A percentile compares a stretch with the other conserved stretches of the same genome.
These are phyloP conservation scores for Sicyos baderoa DNA, from an alignment of 306 rosid genomes.

Conservation along the genomic window DNA sequence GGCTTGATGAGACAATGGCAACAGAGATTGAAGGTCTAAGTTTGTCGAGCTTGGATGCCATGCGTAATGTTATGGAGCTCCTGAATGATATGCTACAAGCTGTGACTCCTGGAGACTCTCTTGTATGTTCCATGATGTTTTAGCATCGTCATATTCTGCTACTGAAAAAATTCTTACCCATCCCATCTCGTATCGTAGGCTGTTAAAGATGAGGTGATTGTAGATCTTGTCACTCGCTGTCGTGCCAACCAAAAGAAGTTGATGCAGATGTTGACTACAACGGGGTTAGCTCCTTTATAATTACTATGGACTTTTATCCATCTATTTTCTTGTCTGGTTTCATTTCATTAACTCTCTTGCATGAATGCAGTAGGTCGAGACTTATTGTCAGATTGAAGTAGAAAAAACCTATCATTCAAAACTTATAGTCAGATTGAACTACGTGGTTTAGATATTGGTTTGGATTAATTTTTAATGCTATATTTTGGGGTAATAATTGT, in stretches of 20 bases:
- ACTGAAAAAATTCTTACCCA: neutral
- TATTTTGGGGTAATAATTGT: neutral
- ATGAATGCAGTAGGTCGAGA: neutral
- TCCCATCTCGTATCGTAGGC: conserved; percentile 42
- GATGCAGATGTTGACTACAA: conserved; percentile 94
- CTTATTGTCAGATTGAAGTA: too few relatives aligned
- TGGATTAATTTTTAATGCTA: too few relatives aligned
- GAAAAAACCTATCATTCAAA: too few relatives aligned
- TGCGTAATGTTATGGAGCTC: conserved; percentile 76
- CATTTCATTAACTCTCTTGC: too few relatives aligned
- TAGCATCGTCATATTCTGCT: conserved; percentile 19
- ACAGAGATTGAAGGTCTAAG: conserved; percentile 76
- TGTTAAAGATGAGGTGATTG: conserved; percentile 74
- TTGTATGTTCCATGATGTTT: conserved; percentile 36
- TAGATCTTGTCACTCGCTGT: conserved; percentile 77
- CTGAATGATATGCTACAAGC: conserved; percentile 91
- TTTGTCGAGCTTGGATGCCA: conserved; percentile 76
- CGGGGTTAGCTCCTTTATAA: conserved; percentile 58
- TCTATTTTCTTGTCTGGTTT: too few relatives aligned
- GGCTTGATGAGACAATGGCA: conserved; percentile 99
- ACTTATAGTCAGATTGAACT: too few relatives aligned
- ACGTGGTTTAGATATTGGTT: too few relatives aligned
- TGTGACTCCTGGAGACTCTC: conserved; percentile 60
- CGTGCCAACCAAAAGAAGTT: conserved; percentile 84
- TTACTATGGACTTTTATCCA: neutral